phyloP scores from a whole-genome alignment of 2,329 filamentous ascomycete genomes.

The Penicillium sp. region DNA sequence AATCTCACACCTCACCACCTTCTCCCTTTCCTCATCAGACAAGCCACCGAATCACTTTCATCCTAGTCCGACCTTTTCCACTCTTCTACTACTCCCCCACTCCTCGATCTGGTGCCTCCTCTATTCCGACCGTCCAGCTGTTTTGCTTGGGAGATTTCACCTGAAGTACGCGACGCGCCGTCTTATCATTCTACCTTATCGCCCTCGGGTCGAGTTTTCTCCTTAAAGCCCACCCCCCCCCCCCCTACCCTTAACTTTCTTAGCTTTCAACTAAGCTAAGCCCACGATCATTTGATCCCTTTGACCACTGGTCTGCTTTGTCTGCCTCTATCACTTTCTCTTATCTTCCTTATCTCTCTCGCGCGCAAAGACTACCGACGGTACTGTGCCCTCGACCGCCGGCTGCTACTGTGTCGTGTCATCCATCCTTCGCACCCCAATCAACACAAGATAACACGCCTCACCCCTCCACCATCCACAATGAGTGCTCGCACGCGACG shows the following conservation, averaged over 20 bases:
- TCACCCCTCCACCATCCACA: slow-evolving; percentile 12
- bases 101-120: neutral
- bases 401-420: slow-evolving; percentile 1
- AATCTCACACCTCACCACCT: neutral
- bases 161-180: slow-evolving; percentile 6
- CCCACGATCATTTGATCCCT: slow-evolving; percentile 4
- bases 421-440: slow-evolving; percentile 8
- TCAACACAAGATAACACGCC: neutral
- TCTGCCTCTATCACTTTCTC: slow-evolving; percentile 7
- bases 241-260: slow-evolving; percentile 8
- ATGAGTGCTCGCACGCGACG: slow-evolving; percentile 47
- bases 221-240: neutral
- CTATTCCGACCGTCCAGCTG: neutral
- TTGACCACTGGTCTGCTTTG: slow-evolving; percentile 1
- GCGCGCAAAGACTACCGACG: neutral
- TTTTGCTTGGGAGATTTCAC: neutral
- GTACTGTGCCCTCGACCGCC: neutral
- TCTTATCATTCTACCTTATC: slow-evolving; percentile 16
- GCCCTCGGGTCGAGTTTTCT: slow-evolving; percentile 7
- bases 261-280: slow-evolving; percentile 1
- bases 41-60: neutral
- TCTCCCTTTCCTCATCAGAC: neutral
- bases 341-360: slow-evolving; percentile 14
- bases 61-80: neutral
- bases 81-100: slow-evolving; percentile 2